phyloP scores from a whole-genome alignment of 441 rosid genomes.

The Bocquillonia castaneifolia region DNA sequence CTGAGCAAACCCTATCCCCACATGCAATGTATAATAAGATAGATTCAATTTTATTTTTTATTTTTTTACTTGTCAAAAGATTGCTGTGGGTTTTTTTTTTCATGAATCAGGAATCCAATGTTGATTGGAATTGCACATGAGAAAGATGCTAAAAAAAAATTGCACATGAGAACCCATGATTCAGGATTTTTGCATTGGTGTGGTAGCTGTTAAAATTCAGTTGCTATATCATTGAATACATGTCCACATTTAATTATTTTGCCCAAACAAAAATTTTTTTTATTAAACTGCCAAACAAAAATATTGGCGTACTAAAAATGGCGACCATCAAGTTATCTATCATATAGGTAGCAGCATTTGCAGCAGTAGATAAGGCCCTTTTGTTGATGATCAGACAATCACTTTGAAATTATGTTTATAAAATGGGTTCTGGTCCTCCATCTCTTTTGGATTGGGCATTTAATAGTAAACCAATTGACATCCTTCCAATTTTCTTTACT shows the following conservation, averaged over 20 bases:
- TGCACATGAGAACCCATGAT: neutral
- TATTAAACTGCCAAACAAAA: too few species aligned
- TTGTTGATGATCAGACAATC: neutral
- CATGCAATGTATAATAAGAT: neutral
- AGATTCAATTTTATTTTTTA: too few species aligned
- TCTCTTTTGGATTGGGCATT: neutral
- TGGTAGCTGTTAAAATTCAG: neutral
- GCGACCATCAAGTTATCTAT: neutral
- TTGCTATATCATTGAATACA: neutral
- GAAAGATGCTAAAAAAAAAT: too few species aligned
- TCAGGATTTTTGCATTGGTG: neutral
- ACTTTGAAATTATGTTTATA: neutral
- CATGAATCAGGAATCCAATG: slow-evolving; percentile 4
- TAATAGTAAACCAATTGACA: neutral
- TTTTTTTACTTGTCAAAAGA: too few species aligned
- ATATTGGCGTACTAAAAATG: too few species aligned
- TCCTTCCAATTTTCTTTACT: neutral
- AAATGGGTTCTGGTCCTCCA: neutral
- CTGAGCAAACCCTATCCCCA: neutral
- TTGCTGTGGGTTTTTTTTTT: too few species aligned
- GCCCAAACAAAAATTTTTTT: neutral
- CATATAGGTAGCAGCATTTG: neutral
- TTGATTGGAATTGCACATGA: too few species aligned
- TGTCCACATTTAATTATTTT: neutral
- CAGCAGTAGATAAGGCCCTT: neutral